Percentiles rank a stretch among this genome's conserved stretches.
Conservation (phyloP, 1,284 basidiomycete species). For the Ustilago curta region DNA sequence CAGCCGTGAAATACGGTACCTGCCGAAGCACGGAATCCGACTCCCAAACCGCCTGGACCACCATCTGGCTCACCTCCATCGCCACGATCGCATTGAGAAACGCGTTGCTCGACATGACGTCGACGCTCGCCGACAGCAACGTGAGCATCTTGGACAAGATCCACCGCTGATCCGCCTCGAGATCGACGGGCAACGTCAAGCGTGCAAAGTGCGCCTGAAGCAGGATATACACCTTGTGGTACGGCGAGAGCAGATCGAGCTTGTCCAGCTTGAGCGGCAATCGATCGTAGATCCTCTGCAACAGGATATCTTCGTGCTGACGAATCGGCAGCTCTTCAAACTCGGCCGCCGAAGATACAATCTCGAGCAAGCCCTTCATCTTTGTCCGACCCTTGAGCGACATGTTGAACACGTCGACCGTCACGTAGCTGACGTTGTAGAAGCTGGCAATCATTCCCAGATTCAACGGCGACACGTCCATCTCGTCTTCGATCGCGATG, state of each 20-base stretch:
- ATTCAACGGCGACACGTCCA: conserved; percentile 71
- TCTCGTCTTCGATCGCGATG: conserved; percentile 81
- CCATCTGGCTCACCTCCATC: conserved; percentile 99
- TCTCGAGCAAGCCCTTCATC: conserved; percentile 94
- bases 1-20: conserved; percentile 88
- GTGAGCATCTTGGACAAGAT: conserved; percentile 92
- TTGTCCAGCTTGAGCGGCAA: conserved; percentile 88
- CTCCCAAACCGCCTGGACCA: conserved; percentile 98
- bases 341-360: conserved; percentile 94
- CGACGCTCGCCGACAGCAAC: conserved; percentile 78
- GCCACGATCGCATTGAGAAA: conserved; percentile 93
- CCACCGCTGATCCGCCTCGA: conserved; percentile 87
- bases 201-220: conserved; percentile 97
- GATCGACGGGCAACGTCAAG: conserved; percentile 88
- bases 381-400: conserved; percentile 98
- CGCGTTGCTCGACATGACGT: conserved; percentile 96
- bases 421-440: conserved; percentile 81
- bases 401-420: conserved; percentile 94
- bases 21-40: conserved; percentile 81
- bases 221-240: conserved; percentile 97
- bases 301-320: conserved; percentile 72
- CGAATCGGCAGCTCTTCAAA: conserved; percentile 90
- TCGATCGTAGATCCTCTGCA: conserved; percentile 89
- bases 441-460: conserved; percentile 72
- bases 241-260: conserved; percentile 90